Evolutionary conservation across 768 basidiomycete species (phyloP).

Genomic region (Lanmaoa rubissima): DNA sequence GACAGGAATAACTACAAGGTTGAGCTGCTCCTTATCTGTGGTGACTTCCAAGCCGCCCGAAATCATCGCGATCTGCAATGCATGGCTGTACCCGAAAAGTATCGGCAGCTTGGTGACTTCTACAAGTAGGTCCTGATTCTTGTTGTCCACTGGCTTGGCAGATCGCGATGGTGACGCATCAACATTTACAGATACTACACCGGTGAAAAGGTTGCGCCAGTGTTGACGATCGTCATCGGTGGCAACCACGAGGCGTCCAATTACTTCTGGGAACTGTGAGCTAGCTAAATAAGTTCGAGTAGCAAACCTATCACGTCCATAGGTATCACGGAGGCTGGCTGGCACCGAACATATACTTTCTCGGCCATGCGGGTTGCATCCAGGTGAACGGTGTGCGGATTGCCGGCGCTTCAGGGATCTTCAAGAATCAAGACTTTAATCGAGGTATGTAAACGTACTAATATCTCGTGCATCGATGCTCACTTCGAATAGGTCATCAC

Average conservation of each 20-base stretch:
- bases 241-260: slow-evolving; percentile 98
- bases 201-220: slow-evolving; percentile 75
- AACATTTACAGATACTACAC: slow-evolving; percentile 71
- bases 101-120: slow-evolving; percentile 80
- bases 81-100: slow-evolving; percentile 91
- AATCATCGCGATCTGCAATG: slow-evolving; percentile 82
- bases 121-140: slow-evolving; percentile 50
- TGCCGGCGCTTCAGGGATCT: slow-evolving; percentile 64
- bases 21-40: slow-evolving; percentile 88
- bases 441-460: slow-evolving; percentile 44
- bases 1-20: slow-evolving; percentile 59
- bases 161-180: background rate
- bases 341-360: slow-evolving; percentile 94
- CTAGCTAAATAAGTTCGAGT: slow-evolving; percentile 3
- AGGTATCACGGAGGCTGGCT: slow-evolving; percentile 98
- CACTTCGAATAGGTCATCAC: slow-evolving; percentile 55
- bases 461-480: background rate
- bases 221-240: slow-evolving; percentile 91
- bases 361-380: slow-evolving; percentile 88
- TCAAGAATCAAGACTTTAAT: slow-evolving; percentile 55
- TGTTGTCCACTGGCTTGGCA: background rate
- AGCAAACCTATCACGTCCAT: slow-evolving; percentile 4
- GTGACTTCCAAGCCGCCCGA: slow-evolving; percentile 89
- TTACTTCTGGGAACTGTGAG: slow-evolving; percentile 94
- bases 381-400: slow-evolving; percentile 63